These are phyloP conservation scores for Zygnema cylindricum DNA, from an alignment of 139 green algal genomes.

Conservation along the genomic window DNA sequence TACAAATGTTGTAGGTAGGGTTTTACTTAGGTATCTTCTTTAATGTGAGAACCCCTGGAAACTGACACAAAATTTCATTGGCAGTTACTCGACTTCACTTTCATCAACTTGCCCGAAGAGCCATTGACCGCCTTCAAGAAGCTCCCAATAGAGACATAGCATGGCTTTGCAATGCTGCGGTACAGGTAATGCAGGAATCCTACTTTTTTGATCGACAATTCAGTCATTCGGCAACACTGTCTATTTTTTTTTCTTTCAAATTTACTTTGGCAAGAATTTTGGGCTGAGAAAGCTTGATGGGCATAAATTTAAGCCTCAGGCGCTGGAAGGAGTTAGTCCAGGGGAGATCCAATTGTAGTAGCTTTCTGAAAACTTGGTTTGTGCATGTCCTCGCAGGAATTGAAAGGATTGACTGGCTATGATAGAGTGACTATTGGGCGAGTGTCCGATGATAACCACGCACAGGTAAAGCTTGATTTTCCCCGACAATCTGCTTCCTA, in stretches of 20 bases:
- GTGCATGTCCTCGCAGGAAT: constrained; percentile 20
- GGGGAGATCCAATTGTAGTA: not conserved
- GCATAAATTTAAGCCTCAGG: too few relatives aligned
- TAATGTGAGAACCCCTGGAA: too few relatives aligned
- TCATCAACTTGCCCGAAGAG: constrained; percentile 39
- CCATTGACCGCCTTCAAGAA: constrained; percentile 40
- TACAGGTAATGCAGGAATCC: constrained; percentile 28
- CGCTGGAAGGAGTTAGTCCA: too few relatives aligned
- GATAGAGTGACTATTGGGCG: constrained; percentile 36
- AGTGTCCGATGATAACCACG: not conserved
- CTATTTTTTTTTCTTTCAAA: too few relatives aligned
- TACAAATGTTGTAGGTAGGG: too few relatives aligned
- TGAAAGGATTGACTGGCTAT: constrained; percentile 32
- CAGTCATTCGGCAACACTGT: too few relatives aligned
- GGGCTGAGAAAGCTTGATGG: too few relatives aligned
- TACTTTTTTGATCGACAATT: too few relatives aligned
- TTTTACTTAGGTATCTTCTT: too few relatives aligned
- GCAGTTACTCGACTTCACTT: constrained; percentile 27
- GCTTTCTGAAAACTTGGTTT: not conserved
- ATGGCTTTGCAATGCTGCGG: constrained; percentile 32
- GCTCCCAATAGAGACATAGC: not conserved
- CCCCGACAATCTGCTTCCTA: too few relatives aligned
- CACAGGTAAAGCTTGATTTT: constrained; percentile 17
- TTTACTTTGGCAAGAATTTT: too few relatives aligned
- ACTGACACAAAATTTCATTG: not conserved